A percentile compares a stretch with the other conserved stretches of the same genome.
Conservation (phyloP, 2,329 filamentous ascomycete genomes). For the Beauveria brongniartii region DNA sequence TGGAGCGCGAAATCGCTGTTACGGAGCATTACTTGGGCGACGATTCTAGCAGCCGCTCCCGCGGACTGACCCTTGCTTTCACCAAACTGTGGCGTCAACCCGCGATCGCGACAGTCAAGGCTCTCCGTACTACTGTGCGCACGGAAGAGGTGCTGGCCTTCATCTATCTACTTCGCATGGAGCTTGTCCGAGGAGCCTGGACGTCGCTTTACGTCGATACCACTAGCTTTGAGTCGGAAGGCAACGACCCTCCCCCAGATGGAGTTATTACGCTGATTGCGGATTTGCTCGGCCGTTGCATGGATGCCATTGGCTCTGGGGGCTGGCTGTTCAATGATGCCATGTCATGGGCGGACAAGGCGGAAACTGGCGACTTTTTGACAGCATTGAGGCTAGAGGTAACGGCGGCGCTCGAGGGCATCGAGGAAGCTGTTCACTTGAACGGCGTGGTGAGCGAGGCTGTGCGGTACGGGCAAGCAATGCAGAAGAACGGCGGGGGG, state of each 20-base stretch:
- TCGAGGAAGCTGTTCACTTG: conserved; percentile 60
- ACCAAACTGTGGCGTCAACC: conserved; percentile 62
- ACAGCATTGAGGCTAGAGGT: conserved; percentile 60
- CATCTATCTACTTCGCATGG: conserved; percentile 63
- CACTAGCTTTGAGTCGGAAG: conserved; percentile 36
- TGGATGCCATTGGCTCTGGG: conserved; percentile 66
- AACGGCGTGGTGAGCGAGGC: conserved; percentile 58
- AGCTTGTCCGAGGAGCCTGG: conserved; percentile 69
- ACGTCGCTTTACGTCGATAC: conserved; percentile 61
- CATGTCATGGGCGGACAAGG: conserved; percentile 39
- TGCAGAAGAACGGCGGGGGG: conserved; percentile 24
- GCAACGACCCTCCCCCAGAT: conserved; percentile 46
- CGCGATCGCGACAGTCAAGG: conserved; percentile 48
- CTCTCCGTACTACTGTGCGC: conserved; percentile 54
- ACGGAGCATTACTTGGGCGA: conserved; percentile 60
- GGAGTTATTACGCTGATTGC: conserved; percentile 63
- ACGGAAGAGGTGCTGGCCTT: conserved; percentile 63
- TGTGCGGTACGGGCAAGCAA: conserved; percentile 47
- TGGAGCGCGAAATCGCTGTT: conserved; percentile 58
- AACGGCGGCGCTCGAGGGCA: conserved; percentile 61
- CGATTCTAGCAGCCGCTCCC: conserved; percentile 53
- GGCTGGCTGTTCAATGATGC: conserved; percentile 64
- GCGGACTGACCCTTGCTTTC: conserved; percentile 59
- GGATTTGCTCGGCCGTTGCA: conserved; percentile 61
- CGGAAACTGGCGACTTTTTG: conserved; percentile 56